These are phyloP conservation scores for Fusarium longipes DNA, from an alignment of 2,329 filamentous ascomycete species.

Conservation along the genomic window DNA sequence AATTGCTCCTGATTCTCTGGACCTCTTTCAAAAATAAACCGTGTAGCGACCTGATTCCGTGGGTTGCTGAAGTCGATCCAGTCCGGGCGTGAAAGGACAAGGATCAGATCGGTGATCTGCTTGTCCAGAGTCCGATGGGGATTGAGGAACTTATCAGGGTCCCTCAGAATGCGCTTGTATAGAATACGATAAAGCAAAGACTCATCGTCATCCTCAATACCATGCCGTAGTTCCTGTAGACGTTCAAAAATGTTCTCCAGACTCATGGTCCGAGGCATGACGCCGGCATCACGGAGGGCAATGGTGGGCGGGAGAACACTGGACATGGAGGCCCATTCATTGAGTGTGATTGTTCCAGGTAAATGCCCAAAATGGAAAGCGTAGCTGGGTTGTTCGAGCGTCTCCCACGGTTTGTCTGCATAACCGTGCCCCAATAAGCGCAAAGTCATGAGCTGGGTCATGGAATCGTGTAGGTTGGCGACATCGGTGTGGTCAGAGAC, in stretches of 20 bases:
- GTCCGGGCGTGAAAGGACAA: conserved; percentile 73
- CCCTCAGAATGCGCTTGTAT: conserved; percentile 75
- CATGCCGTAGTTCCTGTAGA: conserved; percentile 67
- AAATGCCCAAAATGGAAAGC: conserved; percentile 73
- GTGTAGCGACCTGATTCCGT: conserved; percentile 78
- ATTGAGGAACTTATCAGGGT: conserved; percentile 70
- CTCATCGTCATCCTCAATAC: conserved; percentile 67
- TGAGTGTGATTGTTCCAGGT: conserved; percentile 78
- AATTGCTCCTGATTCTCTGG: conserved; percentile 67
- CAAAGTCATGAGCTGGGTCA: conserved; percentile 69
- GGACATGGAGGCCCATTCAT: conserved; percentile 72
- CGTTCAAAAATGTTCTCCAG: conserved; percentile 68
- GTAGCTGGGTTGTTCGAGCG: conserved; percentile 79
- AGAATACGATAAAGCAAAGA: conserved; percentile 70
- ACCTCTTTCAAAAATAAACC: conserved; percentile 74
- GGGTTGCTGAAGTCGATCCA: conserved; percentile 80
- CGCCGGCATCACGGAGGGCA: conserved; percentile 67
- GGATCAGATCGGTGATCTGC: conserved; percentile 78
- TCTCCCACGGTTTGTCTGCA: conserved; percentile 71
- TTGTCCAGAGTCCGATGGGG: conserved; percentile 74
- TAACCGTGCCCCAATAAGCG: conserved; percentile 57
- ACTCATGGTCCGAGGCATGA: conserved; percentile 70
- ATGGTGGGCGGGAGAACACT: conserved; percentile 67
- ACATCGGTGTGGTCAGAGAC: conserved; percentile 57
- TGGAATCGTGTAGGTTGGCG: conserved; percentile 63